A percentile compares a stretch with the other conserved stretches of the same genome.
Conservation (phyloP, 177 flowering plant genomes). For the Vitis hybrid region DNA sequence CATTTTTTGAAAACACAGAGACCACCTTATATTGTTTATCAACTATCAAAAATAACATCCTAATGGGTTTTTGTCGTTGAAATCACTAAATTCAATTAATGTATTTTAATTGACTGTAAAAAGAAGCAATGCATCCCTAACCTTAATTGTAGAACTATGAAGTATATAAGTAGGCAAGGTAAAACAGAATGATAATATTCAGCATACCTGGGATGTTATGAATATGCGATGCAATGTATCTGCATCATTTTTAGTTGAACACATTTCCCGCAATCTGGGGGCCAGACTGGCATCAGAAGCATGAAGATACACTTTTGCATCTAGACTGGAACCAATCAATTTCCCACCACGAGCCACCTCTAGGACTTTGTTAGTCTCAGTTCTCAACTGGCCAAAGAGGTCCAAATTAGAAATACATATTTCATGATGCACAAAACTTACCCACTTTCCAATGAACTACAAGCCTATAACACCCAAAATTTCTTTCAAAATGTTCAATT, state of each 20-base stretch:
- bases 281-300: slow-evolving; percentile 47
- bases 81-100: not conserved
- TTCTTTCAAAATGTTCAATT: no score
- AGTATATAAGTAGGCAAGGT: not conserved
- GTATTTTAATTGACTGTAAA: no score
- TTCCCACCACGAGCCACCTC: slow-evolving; percentile 78
- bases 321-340: slow-evolving; percentile 89
- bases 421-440: not conserved
- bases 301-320: slow-evolving; percentile 79
- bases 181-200: not conserved
- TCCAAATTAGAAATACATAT: not conserved
- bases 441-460: no score
- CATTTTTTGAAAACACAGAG: not conserved
- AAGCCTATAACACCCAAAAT: no score
- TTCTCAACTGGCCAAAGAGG: slow-evolving; percentile 63
- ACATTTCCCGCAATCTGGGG: slow-evolving; percentile 50
- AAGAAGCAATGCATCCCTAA: no score
- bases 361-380: slow-evolving; percentile 84
- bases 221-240: slow-evolving; percentile 78
- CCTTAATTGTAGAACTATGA: no score
- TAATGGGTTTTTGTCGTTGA: not conserved
- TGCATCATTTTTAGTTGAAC: slow-evolving; percentile 58
- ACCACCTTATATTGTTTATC: not conserved
- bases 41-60: not conserved
- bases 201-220: slow-evolving; percentile 84